Evolutionary conservation across 192 early-diverging fungal species (phyloP).

Genomic region (Geranomyces variabilis): DNA sequence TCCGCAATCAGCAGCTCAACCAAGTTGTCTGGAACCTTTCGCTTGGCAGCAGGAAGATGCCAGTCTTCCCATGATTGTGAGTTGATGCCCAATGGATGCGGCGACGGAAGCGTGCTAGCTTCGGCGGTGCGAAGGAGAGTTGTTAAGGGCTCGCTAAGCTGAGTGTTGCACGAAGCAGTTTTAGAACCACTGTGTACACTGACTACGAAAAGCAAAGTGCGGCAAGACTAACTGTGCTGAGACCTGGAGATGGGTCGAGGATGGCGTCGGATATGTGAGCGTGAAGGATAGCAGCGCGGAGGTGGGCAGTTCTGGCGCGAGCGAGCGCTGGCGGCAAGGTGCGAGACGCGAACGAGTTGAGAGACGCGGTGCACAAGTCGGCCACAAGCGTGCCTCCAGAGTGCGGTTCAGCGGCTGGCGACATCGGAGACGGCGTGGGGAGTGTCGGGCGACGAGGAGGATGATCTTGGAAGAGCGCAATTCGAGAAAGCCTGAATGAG

Average conservation of each 20-base stretch:
- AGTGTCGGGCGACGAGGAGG: too few relatives aligned
- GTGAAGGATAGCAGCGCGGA: slow-evolving; percentile 11
- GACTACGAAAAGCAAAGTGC: neutral
- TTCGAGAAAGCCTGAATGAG: too few relatives aligned
- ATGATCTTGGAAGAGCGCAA: too few relatives aligned
- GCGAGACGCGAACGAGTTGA: too few relatives aligned
- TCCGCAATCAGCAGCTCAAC: neutral
- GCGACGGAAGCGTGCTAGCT: neutral
- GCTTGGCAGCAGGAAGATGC: neutral
- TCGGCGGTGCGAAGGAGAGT: neutral
- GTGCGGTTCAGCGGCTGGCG: too few relatives aligned
- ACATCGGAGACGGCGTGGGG: too few relatives aligned
- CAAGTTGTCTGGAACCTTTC: neutral
- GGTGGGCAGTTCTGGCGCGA: neutral
- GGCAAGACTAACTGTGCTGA: neutral
- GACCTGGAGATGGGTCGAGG: neutral
- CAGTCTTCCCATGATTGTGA: neutral
- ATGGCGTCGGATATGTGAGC: slow-evolving; percentile 1
- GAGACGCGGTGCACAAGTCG: too few relatives aligned
- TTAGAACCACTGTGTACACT: neutral
- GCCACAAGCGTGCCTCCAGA: too few relatives aligned
- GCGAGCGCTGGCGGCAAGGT: neutral
- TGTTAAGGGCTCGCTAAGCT: neutral
- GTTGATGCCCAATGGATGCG: neutral
- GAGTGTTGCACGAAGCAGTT: neutral